These are phyloP conservation scores for Thecaphora thlaspeos DNA, from an alignment of 1,284 basidiomycete genomes.

Conservation along the genomic window DNA sequence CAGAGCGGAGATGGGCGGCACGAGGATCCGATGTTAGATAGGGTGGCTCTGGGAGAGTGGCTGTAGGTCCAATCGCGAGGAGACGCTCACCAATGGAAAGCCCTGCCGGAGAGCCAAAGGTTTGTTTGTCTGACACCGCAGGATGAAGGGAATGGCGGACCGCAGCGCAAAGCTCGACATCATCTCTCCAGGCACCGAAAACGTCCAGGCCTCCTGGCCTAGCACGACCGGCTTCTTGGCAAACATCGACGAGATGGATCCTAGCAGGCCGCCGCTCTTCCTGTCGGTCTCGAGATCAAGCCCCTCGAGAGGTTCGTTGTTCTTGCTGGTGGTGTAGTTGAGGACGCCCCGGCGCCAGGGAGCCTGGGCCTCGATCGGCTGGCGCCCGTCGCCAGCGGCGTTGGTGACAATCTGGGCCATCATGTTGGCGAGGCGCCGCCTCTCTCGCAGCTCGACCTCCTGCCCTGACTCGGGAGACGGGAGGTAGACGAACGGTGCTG, in stretches of 20 bases:
- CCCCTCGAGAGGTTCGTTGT: conserved; percentile 2
- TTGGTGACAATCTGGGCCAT: conserved; percentile 21
- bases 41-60: too few species aligned
- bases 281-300: neutral
- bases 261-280: conserved; percentile 11
- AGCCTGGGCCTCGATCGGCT: conserved; percentile 7
- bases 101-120: conserved; percentile 9
- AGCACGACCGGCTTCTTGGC: neutral
- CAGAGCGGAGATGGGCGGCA: too few species aligned
- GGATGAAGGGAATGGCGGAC: conserved; percentile 33
- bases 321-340: conserved; percentile 6
- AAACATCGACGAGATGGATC: conserved; percentile 6
- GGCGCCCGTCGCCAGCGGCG: conserved; percentile 13
- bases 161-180: conserved; percentile 31
- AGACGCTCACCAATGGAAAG: conserved; percentile 5
- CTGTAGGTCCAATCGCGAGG: too few species aligned
- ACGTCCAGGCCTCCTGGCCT: conserved; percentile 21
- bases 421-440: conserved; percentile 23
- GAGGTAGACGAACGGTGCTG: conserved; percentile 49
- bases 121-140: conserved; percentile 25
- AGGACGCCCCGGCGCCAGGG: neutral
- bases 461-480: conserved; percentile 32
- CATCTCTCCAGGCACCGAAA: conserved; percentile 28
- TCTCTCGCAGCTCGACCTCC: conserved; percentile 9
- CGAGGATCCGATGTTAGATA: too few species aligned